phyloP scores from a whole-genome alignment of 495 filamentous ascomycete species.

The Glutinoglossum americanum region DNA sequence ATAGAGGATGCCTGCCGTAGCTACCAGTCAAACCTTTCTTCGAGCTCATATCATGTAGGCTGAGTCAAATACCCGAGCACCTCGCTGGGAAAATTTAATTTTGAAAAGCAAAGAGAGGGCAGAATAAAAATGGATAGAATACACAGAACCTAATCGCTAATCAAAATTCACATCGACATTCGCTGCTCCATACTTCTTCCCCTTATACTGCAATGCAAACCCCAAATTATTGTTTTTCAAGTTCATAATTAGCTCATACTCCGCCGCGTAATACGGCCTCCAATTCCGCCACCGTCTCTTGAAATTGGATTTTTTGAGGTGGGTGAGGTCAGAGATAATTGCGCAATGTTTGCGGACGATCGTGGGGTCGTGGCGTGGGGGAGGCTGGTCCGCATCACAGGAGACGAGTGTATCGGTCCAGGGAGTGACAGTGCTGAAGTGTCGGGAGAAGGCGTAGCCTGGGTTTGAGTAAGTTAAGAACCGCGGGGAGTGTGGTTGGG shows the following conservation, averaged over 20 bases:
- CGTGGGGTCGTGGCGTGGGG: background rate
- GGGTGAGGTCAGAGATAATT: background rate
- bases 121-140: background rate
- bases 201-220: background rate
- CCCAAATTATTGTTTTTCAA: background rate
- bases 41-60: too few species aligned
- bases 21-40: too few species aligned
- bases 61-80: too few species aligned
- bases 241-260: background rate
- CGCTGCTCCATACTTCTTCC: background rate
- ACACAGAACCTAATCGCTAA: background rate
- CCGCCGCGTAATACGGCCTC: background rate
- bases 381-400: background rate
- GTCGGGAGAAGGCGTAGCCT: background rate
- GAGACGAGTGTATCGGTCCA: background rate
- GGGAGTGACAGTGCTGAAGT: background rate
- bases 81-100: too few species aligned
- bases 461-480: background rate
- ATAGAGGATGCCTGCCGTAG: too few species aligned
- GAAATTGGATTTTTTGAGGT: background rate
- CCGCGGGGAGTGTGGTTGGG: too few species aligned
- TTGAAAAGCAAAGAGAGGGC: background rate
- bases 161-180: background rate
- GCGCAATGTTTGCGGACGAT: background rate
- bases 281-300: background rate